Percentiles rank a stretch among this genome's conserved stretches.
These are phyloP conservation scores for Colletotrichum sidae DNA, from an alignment of 2,329 filamentous ascomycete genomes.

Conservation along the genomic window DNA sequence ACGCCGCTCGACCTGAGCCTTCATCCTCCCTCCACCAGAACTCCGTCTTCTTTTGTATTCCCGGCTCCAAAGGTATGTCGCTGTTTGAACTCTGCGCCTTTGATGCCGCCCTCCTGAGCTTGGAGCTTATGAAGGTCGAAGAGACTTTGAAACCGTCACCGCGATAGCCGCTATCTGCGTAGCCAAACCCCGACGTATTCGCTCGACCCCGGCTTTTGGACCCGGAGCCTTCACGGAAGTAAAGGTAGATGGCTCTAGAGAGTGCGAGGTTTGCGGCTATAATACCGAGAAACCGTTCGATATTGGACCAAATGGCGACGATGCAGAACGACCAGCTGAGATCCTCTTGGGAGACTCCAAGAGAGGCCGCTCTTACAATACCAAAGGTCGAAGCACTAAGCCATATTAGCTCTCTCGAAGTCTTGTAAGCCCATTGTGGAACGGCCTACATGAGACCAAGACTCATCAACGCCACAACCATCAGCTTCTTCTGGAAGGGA, in stretches of 20 bases:
- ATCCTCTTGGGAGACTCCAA: conserved; percentile 38
- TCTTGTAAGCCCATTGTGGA: background rate
- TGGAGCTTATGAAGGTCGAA: conserved; percentile 14
- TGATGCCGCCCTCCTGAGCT: background rate
- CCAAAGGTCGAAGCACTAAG: conserved; percentile 42
- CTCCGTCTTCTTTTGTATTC: conserved; percentile 39
- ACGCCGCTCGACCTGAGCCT: too few relatives aligned
- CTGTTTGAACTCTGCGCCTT: background rate
- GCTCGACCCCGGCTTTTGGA: background rate
- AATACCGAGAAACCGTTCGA: conserved; percentile 52
- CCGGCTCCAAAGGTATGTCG: conserved; percentile 31
- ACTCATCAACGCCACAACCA: conserved; percentile 46
- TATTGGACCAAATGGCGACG: conserved; percentile 51
- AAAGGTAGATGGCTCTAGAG: conserved; percentile 39
- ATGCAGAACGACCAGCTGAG: conserved; percentile 46
- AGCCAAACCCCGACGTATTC: conserved; percentile 9
- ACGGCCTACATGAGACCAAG: conserved; percentile 41
- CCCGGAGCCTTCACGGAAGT: conserved; percentile 15
- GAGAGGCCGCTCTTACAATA: conserved; percentile 39
- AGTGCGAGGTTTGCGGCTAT: conserved; percentile 47
- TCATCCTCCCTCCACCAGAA: conserved; percentile 36
- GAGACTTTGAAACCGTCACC: conserved; percentile 13
- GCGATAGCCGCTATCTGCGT: conserved; percentile 16
- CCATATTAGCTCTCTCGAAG: background rate
- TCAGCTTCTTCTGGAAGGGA: conserved; percentile 43